These are phyloP conservation scores for Berkeleyomyces basicola DNA, from an alignment of 2,329 filamentous ascomycete species.

Conservation along the genomic window DNA sequence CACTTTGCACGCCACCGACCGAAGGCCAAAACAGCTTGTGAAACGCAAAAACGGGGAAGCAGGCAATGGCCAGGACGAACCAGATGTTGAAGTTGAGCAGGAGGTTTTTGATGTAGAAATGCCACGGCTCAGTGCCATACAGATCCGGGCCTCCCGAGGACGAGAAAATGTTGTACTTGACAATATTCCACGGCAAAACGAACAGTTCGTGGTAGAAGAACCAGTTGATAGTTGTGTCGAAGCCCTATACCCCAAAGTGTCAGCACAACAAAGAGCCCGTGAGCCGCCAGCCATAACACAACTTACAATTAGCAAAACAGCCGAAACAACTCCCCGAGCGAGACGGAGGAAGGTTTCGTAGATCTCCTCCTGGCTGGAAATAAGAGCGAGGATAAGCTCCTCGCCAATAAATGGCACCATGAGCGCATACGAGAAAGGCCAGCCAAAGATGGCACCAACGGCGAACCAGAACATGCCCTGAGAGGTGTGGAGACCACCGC, in stretches of 20 bases:
- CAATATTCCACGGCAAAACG: conserved; percentile 77
- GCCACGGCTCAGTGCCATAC: conserved; percentile 92
- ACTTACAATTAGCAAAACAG: conserved; percentile 51
- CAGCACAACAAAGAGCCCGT: neutral
- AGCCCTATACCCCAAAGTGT: conserved; percentile 29
- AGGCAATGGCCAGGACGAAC: conserved; percentile 63
- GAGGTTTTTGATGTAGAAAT: conserved; percentile 87
- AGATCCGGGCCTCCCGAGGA: conserved; percentile 70
- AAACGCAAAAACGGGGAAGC: conserved; percentile 57
- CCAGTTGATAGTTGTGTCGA: conserved; percentile 57
- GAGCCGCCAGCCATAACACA: neutral
- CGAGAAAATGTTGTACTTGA: conserved; percentile 88
- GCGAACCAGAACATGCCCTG: conserved; percentile 85
- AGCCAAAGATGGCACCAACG: conserved; percentile 68
- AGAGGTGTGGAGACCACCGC: conserved; percentile 59
- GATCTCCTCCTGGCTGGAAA: conserved; percentile 41
- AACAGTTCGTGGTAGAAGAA: conserved; percentile 72
- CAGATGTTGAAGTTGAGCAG: conserved; percentile 90
- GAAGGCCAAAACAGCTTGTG: conserved; percentile 51
- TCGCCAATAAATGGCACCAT: conserved; percentile 67
- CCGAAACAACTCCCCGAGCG: conserved; percentile 48
- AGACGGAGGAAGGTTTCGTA: conserved; percentile 44
- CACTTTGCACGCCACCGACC: conserved; percentile 46
- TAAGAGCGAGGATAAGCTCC: conserved; percentile 43
- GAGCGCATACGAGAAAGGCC: conserved; percentile 83